Evolutionary conservation across 176 grass and related monocot genomes (phyloP).

Genomic region (Miscanthus lutarioriparius): DNA sequence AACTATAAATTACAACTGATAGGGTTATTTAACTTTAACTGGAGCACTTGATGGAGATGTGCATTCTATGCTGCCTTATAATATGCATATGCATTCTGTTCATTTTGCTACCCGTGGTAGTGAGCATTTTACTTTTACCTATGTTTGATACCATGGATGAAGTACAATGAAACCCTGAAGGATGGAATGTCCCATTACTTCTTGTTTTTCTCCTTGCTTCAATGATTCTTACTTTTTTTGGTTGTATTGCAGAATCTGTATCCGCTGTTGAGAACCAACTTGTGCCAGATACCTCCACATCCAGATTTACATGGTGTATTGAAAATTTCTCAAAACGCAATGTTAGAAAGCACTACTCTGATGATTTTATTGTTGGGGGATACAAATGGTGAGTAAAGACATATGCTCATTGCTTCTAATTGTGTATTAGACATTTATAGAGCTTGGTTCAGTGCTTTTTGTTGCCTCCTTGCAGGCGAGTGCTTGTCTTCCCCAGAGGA

Average conservation of each 20-base stretch:
- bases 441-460: slow-evolving; percentile 18
- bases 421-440: neutral
- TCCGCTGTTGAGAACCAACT: slow-evolving; percentile 40
- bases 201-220: slow-evolving; percentile 1
- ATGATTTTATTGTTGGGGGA: slow-evolving; percentile 56
- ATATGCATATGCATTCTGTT: neutral
- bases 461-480: slow-evolving; percentile 50
- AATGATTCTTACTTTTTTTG: slow-evolving; percentile 21
- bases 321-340: slow-evolving; percentile 42
- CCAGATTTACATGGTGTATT: slow-evolving; percentile 65
- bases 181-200: neutral
- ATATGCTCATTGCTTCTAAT: neutral
- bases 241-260: slow-evolving; percentile 36
- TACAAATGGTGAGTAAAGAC: slow-evolving; percentile 58
- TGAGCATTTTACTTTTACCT: slow-evolving; percentile 6
- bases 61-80: neutral
- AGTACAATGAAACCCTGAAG: neutral
- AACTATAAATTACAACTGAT: neutral
- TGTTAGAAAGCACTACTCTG: slow-evolving; percentile 52
- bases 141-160: neutral
- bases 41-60: neutral
- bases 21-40: slow-evolving; percentile 16
- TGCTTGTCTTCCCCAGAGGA: slow-evolving; percentile 67
- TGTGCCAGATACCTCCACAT: slow-evolving; percentile 53
- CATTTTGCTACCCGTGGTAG: neutral